phyloP scores from a whole-genome alignment of 192 early-diverging fungal species.

The Coemansia sp. region DNA sequence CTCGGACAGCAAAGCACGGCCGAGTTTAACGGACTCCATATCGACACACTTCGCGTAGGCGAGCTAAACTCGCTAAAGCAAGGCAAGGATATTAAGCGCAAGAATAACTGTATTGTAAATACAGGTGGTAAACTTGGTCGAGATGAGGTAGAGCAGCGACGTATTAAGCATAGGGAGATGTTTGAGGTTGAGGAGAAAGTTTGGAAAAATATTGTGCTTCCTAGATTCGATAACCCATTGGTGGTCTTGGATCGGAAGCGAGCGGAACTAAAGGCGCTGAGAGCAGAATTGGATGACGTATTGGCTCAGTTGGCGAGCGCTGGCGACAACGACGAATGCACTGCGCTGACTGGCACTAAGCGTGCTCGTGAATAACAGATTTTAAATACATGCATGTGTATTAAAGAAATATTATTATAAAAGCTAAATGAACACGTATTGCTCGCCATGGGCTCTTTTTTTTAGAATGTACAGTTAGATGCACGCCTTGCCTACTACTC shows the following conservation, averaged over 20 bases:
- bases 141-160: conserved; percentile 72
- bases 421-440: not conserved
- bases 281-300: conserved; percentile 63
- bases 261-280: conserved; percentile 62
- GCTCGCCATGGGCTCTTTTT: not conserved
- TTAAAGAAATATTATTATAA: not conserved
- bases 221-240: conserved; percentile 68
- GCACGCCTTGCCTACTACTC: not conserved
- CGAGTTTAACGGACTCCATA: conserved; percentile 92
- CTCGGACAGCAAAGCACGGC: conserved; percentile 95
- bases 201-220: conserved; percentile 75
- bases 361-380: conserved; percentile 40
- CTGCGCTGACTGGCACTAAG: conserved; percentile 21
- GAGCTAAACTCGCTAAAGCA: conserved; percentile 81
- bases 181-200: conserved; percentile 72
- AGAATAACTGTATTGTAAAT: conserved; percentile 95
- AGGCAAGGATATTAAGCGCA: conserved; percentile 83
- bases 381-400: not conserved
- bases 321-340: not conserved
- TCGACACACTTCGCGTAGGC: conserved; percentile 87
- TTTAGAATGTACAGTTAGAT: not conserved
- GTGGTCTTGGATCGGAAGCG: conserved; percentile 65
- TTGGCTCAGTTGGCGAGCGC: conserved; percentile 57
- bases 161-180: conserved; percentile 75
- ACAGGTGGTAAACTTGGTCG: conserved; percentile 78